Evolutionary conservation across 257 asterid genomes (phyloP), one percentile per base, ranked within the genome.

Genomic region (Ballota nigra): DNA sequence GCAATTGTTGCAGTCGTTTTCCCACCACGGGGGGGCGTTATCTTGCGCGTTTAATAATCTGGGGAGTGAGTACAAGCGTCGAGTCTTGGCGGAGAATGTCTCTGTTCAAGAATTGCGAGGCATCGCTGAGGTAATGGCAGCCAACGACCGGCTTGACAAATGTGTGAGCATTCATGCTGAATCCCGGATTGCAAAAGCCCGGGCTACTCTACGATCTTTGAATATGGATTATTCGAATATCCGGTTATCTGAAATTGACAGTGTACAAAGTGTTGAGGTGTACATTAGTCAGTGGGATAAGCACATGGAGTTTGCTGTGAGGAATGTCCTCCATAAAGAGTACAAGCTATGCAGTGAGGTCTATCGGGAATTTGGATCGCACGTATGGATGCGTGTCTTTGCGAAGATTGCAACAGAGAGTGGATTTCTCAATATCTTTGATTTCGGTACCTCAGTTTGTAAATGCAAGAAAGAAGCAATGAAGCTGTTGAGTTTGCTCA

Each of bases 381-480:
- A 84, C 66, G 78, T 75, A 9, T 79, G 87, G 86, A 80, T 74
- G 87, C 80, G 66, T 20, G 87, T 95, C 76, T 94, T 91, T 56
- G 88, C 90, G 10, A 72, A 57, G 74, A 80, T 94, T 43, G 92
- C 91, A 34, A 41, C 73, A 23, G 79, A 73, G 29, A 86, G 92
- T 8, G 95, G 99, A 51, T 85, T 91, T 71, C 71, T 41, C 0
- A 74, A 84, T 4, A 86, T 91, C 64, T 68, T 91, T 29, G 66
- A 76, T 24, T 94, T 89, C 16, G 97, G 95, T 1, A 68, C 71
- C 74, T 65, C 66, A 7, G 71, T 94, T 53, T 72, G 90, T 7
- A 70, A 41, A 33, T 86, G 92, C 71, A 91, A 89, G 88, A 91
- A 88, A 55, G 97, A 94, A 70, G 97, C 97, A 52, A 65, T 88